Evolutionary conservation across 257 asterid species (phyloP).

Genomic region (Perilla frutescens): DNA sequence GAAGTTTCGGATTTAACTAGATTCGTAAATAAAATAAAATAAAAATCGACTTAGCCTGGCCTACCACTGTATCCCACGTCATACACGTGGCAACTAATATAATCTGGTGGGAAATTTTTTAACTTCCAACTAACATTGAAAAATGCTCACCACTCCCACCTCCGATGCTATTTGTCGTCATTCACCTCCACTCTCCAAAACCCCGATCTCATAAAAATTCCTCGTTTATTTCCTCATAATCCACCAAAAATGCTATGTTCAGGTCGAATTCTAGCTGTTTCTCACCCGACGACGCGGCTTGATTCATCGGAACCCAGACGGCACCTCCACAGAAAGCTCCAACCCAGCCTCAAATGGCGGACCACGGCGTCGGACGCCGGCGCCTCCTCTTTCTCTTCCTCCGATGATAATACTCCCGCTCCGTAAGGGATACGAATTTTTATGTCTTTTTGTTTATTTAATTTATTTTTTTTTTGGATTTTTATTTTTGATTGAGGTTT

Average conservation of each 20-base stretch:
- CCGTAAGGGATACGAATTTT: conserved; percentile 40
- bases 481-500: conserved; percentile 12
- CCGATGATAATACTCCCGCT: conserved; percentile 49
- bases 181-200: background rate
- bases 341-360: conserved; percentile 55
- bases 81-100: conserved; percentile 15
- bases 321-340: conserved; percentile 39
- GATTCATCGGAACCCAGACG: conserved; percentile 41
- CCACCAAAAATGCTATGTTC: conserved; percentile 57
- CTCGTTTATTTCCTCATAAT: conserved; percentile 13
- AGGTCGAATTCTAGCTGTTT: conserved; percentile 62
- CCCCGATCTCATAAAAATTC: conserved; percentile 15
- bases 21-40: no score
- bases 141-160: conserved; percentile 29
- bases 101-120: conserved; percentile 31
- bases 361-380: conserved; percentile 66
- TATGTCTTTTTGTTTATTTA: background rate
- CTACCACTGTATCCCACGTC: background rate
- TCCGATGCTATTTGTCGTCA: conserved; percentile 33
- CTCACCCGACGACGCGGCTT: conserved; percentile 51
- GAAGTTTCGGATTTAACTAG: no score
- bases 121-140: background rate
- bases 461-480: background rate
- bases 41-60: no score
- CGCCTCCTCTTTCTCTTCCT: conserved; percentile 55